Percentiles rank a stretch among this genome's conserved stretches.
These are phyloP conservation scores for Ganoderma resinaceum DNA, from an alignment of 1,284 basidiomycete genomes.

Conservation along the genomic window DNA sequence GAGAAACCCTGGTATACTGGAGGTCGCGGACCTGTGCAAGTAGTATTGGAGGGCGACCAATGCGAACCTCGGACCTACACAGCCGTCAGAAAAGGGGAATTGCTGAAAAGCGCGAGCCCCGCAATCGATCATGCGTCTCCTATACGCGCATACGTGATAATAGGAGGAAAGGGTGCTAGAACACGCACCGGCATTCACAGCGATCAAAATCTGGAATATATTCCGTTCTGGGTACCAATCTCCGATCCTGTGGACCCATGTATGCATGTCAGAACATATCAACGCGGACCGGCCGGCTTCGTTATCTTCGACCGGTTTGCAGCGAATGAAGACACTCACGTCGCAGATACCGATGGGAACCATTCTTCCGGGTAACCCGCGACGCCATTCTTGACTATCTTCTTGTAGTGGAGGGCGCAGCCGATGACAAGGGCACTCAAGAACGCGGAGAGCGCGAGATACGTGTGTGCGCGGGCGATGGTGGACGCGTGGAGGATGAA, in stretches of 20 bases:
- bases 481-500: conserved; percentile 49
- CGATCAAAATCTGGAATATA: conserved; percentile 91
- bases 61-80: conserved; percentile 78
- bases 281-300: neutral
- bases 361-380: conserved; percentile 90
- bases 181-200: conserved; percentile 75
- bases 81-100: conserved; percentile 10
- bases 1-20: conserved; percentile 61
- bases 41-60: conserved; percentile 81
- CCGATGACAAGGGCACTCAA: conserved; percentile 72
- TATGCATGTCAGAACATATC: conserved; percentile 13
- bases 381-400: conserved; percentile 90
- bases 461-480: conserved; percentile 73
- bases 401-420: conserved; percentile 79
- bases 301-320: neutral
- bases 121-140: neutral
- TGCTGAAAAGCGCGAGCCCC: neutral
- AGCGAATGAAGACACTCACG: conserved; percentile 58
- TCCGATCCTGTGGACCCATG: conserved; percentile 66
- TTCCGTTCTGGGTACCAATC: conserved; percentile 93
- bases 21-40: conserved; percentile 53
- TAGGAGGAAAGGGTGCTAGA: conserved; percentile 13
- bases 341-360: conserved; percentile 94
- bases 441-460: conserved; percentile 78
- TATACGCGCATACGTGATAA: neutral